Percentiles rank a stretch among this genome's conserved stretches.
Conservation (phyloP, 1,284 basidiomycete genomes). For the Tremellales sp. region DNA sequence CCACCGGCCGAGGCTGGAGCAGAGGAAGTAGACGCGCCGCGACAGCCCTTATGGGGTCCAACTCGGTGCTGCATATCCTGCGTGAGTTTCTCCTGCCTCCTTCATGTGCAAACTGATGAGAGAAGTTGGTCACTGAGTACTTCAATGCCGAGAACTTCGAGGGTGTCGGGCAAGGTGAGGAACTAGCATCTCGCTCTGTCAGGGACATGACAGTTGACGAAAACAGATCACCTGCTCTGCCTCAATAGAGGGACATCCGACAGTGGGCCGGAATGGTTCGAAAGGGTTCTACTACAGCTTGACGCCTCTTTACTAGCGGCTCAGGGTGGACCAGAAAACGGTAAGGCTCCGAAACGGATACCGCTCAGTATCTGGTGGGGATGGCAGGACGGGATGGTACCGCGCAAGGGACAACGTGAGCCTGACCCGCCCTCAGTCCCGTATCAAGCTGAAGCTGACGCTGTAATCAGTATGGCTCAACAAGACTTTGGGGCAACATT, state of each 20-base stretch:
- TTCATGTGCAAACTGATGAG: slow-evolving; percentile 1
- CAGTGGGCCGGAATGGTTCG: slow-evolving; percentile 39
- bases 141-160: slow-evolving; percentile 37
- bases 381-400: slow-evolving; percentile 27
- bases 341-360: slow-evolving; percentile 3
- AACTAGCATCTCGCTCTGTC: too few species aligned
- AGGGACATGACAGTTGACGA: too few species aligned
- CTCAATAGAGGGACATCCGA: slow-evolving; percentile 36
- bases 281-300: slow-evolving; percentile 19
- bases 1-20: not conserved
- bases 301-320: slow-evolving; percentile 17
- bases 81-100: slow-evolving; percentile 8
- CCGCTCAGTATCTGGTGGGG: slow-evolving; percentile 29
- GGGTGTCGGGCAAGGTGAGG: slow-evolving; percentile 37
- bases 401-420: slow-evolving; percentile 22
- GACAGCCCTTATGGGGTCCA: slow-evolving; percentile 15
- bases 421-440: not conserved
- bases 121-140: slow-evolving; percentile 20
- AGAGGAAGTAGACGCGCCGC: slow-evolving; percentile 1
- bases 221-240: slow-evolving; percentile 43
- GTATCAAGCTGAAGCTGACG: not conserved
- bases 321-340: too few species aligned
- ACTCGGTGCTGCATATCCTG: slow-evolving; percentile 25
- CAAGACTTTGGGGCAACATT: slow-evolving; percentile 10
- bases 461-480: slow-evolving; percentile 27